Evolutionary conservation across 108 stramenopile genomes (phyloP).

Genomic region (Craspedostauros australis): DNA sequence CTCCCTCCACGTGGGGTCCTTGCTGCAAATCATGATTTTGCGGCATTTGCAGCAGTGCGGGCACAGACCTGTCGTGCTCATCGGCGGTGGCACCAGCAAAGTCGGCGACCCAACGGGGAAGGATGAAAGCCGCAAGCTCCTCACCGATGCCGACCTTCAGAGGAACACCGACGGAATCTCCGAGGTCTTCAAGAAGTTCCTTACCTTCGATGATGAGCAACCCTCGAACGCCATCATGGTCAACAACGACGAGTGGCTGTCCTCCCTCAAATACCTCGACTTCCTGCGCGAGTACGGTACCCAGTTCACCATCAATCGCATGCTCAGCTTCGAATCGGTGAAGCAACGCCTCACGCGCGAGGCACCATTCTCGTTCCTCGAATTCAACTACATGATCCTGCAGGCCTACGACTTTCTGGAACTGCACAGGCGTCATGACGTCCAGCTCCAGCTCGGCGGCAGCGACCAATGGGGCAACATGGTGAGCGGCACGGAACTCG

Average conservation of each 20-base stretch:
- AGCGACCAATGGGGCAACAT: conserved; percentile 99
- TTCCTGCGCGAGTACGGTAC: conserved; percentile 95
- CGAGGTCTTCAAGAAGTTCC: conserved; percentile 76
- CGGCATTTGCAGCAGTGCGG: conserved; percentile 87
- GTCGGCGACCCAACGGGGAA: conserved; percentile 98
- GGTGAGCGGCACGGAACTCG: conserved; percentile 90
- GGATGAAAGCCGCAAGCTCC: conserved; percentile 84
- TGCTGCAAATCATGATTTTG: conserved; percentile 96
- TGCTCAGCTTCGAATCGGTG: conserved; percentile 93
- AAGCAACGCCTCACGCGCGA: conserved; percentile 87
- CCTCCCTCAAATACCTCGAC: conserved; percentile 71
- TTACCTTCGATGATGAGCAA: conserved; percentile 49
- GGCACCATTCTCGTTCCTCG: conserved; percentile 92
- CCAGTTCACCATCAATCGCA: conserved; percentile 96
- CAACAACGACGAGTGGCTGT: conserved; percentile 96
- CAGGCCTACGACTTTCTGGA: conserved; percentile 98
- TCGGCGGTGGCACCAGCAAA: conserved; percentile 95
- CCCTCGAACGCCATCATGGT: conserved; percentile 81
- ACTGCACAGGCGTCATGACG: conserved; percentile 72
- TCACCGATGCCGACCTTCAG: conserved; percentile 78
- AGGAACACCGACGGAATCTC: conserved; percentile 77
- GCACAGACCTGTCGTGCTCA: conserved; percentile 85
- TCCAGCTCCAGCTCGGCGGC: conserved; percentile 91
- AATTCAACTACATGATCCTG: conserved; percentile 99
- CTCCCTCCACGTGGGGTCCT: conserved; percentile 94